Conservation (phyloP, 2,329 filamentous ascomycete genomes). For the Apiospora saccharicola region DNA sequence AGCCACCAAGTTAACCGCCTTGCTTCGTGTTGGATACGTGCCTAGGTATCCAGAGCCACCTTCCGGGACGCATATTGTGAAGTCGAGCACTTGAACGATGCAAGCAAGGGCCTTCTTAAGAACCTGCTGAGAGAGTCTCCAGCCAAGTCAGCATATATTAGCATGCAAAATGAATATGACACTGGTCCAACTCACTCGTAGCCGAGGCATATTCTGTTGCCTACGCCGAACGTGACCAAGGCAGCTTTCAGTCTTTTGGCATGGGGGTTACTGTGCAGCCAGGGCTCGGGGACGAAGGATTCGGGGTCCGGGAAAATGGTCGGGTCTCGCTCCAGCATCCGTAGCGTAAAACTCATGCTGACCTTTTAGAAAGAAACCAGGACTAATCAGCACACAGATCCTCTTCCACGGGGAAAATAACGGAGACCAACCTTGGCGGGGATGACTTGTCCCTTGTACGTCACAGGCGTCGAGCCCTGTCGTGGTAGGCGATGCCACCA, state of each 20-base stretch:
- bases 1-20: background rate
- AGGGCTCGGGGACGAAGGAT: background rate
- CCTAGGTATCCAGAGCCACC: background rate
- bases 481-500: conserved; percentile 9
- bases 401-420: background rate
- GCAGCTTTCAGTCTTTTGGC: background rate
- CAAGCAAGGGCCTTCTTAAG: conserved; percentile 6
- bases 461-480: background rate
- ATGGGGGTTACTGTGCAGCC: background rate
- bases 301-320: background rate
- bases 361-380: background rate
- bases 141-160: background rate
- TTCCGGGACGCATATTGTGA: background rate
- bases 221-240: conserved; percentile 5
- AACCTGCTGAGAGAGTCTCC: background rate
- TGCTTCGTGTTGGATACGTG: background rate
- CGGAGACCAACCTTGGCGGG: background rate
- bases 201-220: conserved; percentile 6
- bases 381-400: background rate
- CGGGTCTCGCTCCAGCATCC: conserved; percentile 11
- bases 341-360: conserved; percentile 3
- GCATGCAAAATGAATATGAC: background rate
- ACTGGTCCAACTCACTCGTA: background rate
- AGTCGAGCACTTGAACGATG: background rate
- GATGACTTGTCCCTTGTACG: background rate